Conservation (phyloP, 169 alveolate genomes). For the Plasmodium coatneyi region DNA sequence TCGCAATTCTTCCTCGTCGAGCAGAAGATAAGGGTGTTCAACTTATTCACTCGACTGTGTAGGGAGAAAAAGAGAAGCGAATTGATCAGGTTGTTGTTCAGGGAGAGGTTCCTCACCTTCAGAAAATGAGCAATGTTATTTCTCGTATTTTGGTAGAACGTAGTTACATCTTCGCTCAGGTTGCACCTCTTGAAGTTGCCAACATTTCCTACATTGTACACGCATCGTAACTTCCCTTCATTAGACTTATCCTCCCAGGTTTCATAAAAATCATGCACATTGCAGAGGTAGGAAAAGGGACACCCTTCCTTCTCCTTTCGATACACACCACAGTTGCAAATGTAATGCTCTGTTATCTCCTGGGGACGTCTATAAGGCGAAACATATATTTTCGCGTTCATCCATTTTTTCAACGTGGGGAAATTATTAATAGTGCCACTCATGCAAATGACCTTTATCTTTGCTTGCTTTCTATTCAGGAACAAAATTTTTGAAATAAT, state of each 20-base stretch:
- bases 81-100: conserved; percentile 10
- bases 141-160: not conserved
- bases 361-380: conserved; percentile 61
- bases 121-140: conserved; percentile 10
- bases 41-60: conserved; percentile 21
- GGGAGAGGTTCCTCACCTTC: not conserved
- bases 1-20: conserved; percentile 62
- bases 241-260: not conserved
- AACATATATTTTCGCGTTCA: conserved; percentile 42
- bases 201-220: not conserved
- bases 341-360: conserved; percentile 50
- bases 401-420: conserved; percentile 21
- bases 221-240: not conserved
- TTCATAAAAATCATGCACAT: not conserved
- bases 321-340: conserved; percentile 40
- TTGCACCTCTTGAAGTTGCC: not conserved
- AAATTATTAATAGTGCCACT: conserved; percentile 53
- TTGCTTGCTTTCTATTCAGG: conserved; percentile 6
- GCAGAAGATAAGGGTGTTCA: conserved; percentile 63
- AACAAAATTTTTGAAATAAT: conserved; percentile 39
- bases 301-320: conserved; percentile 3
- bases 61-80: conserved; percentile 19
- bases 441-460: conserved; percentile 60
- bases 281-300: conserved; percentile 1
- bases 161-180: not conserved